Evolutionary conservation across 768 basidiomycete species (phyloP).

Genomic region (Filobasidium wieringae): DNA sequence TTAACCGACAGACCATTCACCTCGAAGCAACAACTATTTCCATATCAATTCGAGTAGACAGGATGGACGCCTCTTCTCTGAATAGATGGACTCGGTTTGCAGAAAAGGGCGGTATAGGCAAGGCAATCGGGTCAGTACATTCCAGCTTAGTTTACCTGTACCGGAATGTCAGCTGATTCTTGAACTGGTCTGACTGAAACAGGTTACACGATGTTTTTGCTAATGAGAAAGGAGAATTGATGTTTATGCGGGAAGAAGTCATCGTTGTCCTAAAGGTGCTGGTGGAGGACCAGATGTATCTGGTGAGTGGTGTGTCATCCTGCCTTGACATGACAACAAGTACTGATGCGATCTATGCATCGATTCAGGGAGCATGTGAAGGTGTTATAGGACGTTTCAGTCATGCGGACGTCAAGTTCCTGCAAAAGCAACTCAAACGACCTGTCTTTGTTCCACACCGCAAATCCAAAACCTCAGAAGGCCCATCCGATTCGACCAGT

Average conservation of each 20-base stretch:
- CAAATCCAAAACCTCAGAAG: background rate
- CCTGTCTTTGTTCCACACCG: background rate
- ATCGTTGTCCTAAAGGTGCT: conserved; percentile 9
- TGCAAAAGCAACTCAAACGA: background rate
- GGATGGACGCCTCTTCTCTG: conserved; percentile 8
- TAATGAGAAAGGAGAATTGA: conserved; percentile 7
- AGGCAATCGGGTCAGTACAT: conserved; percentile 8
- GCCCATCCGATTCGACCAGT: background rate
- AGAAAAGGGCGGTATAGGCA: conserved; percentile 10
- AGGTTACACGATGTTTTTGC: conserved; percentile 5
- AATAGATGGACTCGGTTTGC: conserved; percentile 11
- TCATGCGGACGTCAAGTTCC: background rate
- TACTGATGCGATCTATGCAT: background rate
- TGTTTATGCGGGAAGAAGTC: conserved; percentile 13
- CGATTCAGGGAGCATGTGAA: conserved; percentile 8
- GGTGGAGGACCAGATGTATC: conserved; percentile 1
- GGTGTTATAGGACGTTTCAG: conserved; percentile 13
- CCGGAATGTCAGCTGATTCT: background rate
- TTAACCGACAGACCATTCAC: no score
- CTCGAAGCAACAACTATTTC: background rate
- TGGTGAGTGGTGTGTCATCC: background rate
- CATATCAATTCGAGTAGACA: background rate
- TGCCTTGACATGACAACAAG: background rate
- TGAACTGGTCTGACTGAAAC: background rate
- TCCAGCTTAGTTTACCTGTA: background rate